Base-by-base conservation (phyloP, 2,329 filamentous ascomycete genomes). In the Penicillium sp. region DNA sequence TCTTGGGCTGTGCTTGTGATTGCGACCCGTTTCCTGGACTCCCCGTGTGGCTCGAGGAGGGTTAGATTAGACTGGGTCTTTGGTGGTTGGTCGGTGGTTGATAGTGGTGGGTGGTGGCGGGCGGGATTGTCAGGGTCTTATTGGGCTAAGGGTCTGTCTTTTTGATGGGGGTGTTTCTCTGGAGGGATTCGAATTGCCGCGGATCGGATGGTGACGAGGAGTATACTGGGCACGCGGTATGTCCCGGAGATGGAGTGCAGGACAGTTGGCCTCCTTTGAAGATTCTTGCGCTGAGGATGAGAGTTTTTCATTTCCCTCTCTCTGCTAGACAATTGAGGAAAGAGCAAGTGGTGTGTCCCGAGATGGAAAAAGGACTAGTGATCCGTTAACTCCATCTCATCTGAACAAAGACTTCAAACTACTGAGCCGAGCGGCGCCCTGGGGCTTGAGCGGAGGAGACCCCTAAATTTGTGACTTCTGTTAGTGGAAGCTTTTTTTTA, bases 111-210 rank as follows among this genome's bases (percentile, higher is more conserved):
- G 13, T 11, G 35, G 35, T 41, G 35, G 35, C 35, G 35, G 35
- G 11, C 35, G 35, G 41, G 23, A 56, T 56, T 47, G 53, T 47
- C 53, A 56, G 54, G 54, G 54, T 56, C 54, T 56, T 56, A 47
- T 38, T 48, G 53, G 53, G 35, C 35, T 35, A 56, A 44, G 53
- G 53, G 41, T 56, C n/a, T 13, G 15, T 50, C 23, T 31, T n/a
- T 31, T 29, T 6, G 23, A 31, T 13, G 26, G 48, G 26, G 46
- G 46, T 29, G 7, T 21, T 49, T 41, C 26, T 26, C 26, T 26
- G 26, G 26, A 26, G 26, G 26, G 26, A 26, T 26, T 26, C 26
- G 35, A 41, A 41, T 49, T 49, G 44, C 44, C 44, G 44, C 44
- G 44, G 35, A 41, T 41, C 35, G 3, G 35, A 41, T 41, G 35